A percentile compares a stretch with the other conserved stretches of the same genome.
Evolutionary conservation across 441 rosid species (phyloP).

Genomic region (Hura crepitans): DNA sequence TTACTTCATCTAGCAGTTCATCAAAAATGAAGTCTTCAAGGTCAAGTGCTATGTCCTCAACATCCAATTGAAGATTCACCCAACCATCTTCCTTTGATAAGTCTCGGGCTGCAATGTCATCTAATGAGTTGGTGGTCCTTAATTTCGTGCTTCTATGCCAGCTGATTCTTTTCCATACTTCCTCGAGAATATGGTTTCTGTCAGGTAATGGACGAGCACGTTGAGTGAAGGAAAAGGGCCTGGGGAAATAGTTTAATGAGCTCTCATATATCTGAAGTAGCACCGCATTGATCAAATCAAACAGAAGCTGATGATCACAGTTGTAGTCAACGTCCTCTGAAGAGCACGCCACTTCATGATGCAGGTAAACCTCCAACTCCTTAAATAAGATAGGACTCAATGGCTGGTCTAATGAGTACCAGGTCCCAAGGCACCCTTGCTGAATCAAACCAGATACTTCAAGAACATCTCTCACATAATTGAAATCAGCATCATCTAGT

Average conservation of each 20-base stretch:
- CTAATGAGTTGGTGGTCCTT: slow-evolving; percentile 43
- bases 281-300: slow-evolving; percentile 56
- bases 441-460: slow-evolving; percentile 55
- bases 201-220: slow-evolving; percentile 30
- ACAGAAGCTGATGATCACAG: slow-evolving; percentile 50
- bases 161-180: slow-evolving; percentile 64
- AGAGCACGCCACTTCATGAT: slow-evolving; percentile 30
- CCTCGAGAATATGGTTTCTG: slow-evolving; percentile 43
- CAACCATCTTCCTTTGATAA: slow-evolving; percentile 51
- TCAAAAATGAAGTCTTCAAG: slow-evolving; percentile 69
- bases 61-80: slow-evolving; percentile 53
- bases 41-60: slow-evolving; percentile 61
- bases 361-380: slow-evolving; percentile 37
- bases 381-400: slow-evolving; percentile 55
- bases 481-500: slow-evolving; percentile 38
- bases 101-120: slow-evolving; percentile 56
- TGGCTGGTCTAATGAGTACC: slow-evolving; percentile 67
- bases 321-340: slow-evolving; percentile 21
- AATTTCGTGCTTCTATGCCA: slow-evolving; percentile 27
- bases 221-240: slow-evolving; percentile 32
- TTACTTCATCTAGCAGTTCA: slow-evolving; percentile 48
- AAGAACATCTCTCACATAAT: slow-evolving; percentile 51
- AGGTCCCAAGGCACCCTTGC: slow-evolving; percentile 35
- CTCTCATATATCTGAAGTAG: slow-evolving; percentile 41
- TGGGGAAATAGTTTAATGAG: slow-evolving; percentile 56